Base-by-base conservation (phyloP, 306 rosid genomes). In the Quercus gilva region DNA sequence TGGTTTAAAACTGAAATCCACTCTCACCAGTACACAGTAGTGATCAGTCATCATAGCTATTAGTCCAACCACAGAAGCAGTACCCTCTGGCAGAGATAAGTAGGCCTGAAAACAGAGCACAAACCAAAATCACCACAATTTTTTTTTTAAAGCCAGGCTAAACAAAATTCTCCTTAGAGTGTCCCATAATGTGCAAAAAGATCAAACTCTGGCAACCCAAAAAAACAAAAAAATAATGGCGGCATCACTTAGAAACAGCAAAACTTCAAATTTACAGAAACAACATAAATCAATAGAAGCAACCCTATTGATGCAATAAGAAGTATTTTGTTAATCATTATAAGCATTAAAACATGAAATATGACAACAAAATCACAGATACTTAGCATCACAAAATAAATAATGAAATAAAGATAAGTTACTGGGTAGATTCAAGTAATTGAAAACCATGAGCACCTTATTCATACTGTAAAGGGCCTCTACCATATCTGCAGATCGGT, bases 61-160 rank as follows among this genome's bases (percentile, higher is more conserved):
- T 55, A 95, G 87, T 76, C 99, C 99, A 87, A 88, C 89, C 63
- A 92, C 98, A 71, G 99, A 95, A 74, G 99, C 98, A 81, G 95
- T 89, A 72, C 99, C 99, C 84, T 92, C 99, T 26, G 99, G 98
- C 86, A 95, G 98, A 80, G 99, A 95, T 79, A 95, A 88, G 83
- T 95, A 95, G 71, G 95, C 97, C 99, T 95, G 92, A 61, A 88
- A 84, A 82, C 37, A 84, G 76, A 85, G 45, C 75, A 70, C 31
- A 65, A 65, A 74, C 14, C 53, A 69, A 60, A 77, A 69, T 65
- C 79, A 85, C 57, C 81, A 73, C 69, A 4, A 31, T 3, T 73
- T 64, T 78, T 79, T 55, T 60, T 61, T 26, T 26, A 79, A 76
- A 63, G 52, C 71, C 71, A 75, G 64, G 58, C 45, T 21, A 72